Percentiles rank a stretch among this genome's conserved stretches.
Conservation (phyloP, 257 asterid species). For the Ilex aquifolium region DNA sequence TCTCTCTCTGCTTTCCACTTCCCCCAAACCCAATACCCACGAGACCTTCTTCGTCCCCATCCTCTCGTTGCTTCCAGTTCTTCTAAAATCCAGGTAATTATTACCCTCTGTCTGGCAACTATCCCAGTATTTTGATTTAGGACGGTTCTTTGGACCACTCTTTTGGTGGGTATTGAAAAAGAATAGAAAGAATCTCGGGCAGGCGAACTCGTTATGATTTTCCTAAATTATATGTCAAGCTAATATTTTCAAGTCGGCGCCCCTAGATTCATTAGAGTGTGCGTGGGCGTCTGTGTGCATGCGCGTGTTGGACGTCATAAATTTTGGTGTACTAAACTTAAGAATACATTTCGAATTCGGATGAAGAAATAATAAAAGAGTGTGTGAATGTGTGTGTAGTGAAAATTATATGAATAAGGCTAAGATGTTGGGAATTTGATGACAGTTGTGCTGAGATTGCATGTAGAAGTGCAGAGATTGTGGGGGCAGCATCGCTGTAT, state of each 20-base stretch:
- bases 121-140: neutral
- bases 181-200: too few relatives aligned
- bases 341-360: too few relatives aligned
- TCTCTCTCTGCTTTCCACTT: constrained; percentile 28
- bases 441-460: constrained; percentile 43
- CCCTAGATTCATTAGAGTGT: too few relatives aligned
- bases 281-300: too few relatives aligned
- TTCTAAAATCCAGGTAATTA: constrained; percentile 51
- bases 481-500: constrained; percentile 54
- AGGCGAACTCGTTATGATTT: neutral
- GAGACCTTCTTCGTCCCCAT: constrained; percentile 15
- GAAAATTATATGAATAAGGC: too few relatives aligned
- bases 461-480: constrained; percentile 42
- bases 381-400: too few relatives aligned
- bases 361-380: too few relatives aligned
- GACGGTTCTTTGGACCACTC: too few relatives aligned
- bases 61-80: constrained; percentile 61
- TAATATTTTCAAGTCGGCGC: too few relatives aligned
- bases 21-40: neutral
- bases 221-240: neutral
- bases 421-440: neutral
- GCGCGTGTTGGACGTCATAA: too few relatives aligned
- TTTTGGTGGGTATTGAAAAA: too few relatives aligned
- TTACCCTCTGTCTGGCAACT: neutral
- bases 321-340: too few relatives aligned